Percentiles rank a stretch among this genome's conserved stretches.
Conservation (phyloP, 1,284 basidiomycete genomes). For the Pulchroboletus neoregius region DNA sequence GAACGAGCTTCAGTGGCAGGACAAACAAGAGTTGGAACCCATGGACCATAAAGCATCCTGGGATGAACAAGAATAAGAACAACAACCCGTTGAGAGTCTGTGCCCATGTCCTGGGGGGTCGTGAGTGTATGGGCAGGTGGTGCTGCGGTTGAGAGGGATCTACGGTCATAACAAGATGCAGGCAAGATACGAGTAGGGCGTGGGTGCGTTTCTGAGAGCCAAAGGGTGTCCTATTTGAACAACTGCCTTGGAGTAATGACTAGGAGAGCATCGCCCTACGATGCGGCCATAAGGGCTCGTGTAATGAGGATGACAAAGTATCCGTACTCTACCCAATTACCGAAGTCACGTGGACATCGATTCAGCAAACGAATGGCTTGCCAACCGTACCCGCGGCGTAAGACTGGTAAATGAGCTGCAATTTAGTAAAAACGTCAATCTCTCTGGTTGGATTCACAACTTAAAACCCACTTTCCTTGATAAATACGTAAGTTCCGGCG, state of each 20-base stretch:
- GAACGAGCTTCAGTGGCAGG: conserved; percentile 57
- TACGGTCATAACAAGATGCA: conserved; percentile 22
- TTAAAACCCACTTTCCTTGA: too few species aligned
- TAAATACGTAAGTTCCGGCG: too few species aligned
- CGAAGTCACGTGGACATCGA: conserved; percentile 19
- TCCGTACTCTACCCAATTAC: conserved; percentile 1
- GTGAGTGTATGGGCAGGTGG: conserved; percentile 53
- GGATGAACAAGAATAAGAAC: conserved; percentile 61
- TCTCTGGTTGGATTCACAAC: too few species aligned
- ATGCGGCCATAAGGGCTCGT: conserved; percentile 6
- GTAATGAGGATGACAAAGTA: conserved; percentile 23
- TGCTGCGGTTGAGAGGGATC: conserved; percentile 31
- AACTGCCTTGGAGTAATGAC: neutral
- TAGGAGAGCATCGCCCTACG: neutral
- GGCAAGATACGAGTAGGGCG: conserved; percentile 2
- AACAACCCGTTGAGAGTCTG: conserved; percentile 49
- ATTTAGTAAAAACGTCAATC: too few species aligned
- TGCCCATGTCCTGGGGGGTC: conserved; percentile 55
- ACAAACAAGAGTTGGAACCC: conserved; percentile 67
- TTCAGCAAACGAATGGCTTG: too few species aligned
- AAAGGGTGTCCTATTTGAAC: conserved; percentile 14
- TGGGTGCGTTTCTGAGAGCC: neutral
- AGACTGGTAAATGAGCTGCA: too few species aligned
- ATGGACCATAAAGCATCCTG: conserved; percentile 67
- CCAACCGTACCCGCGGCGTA: too few species aligned